These are phyloP conservation scores for Salvia rosmarinus DNA, from an alignment of 257 asterid genomes.

Conservation along the genomic window DNA sequence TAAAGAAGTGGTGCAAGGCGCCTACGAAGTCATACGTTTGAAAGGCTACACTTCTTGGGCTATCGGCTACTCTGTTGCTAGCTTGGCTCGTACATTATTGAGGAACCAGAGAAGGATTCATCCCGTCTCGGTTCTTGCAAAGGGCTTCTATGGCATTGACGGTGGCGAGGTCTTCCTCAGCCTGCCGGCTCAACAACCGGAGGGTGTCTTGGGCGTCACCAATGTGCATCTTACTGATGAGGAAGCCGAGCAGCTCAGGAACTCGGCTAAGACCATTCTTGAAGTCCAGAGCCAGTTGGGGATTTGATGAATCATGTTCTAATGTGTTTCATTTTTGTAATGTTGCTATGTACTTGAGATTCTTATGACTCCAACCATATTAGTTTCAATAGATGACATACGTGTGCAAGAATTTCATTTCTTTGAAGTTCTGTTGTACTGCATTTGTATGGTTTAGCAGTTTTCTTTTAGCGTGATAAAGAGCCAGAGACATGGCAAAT, in stretches of 20 bases:
- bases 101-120: slow-evolving; percentile 83
- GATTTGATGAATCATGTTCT: slow-evolving; percentile 42
- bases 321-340: neutral
- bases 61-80: slow-evolving; percentile 85
- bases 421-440: too few species aligned
- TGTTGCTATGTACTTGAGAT: neutral
- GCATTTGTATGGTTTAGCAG: too few species aligned
- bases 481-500: too few species aligned
- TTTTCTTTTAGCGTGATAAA: too few species aligned
- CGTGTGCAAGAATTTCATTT: neutral
- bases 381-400: neutral
- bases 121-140: slow-evolving; percentile 81
- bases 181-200: slow-evolving; percentile 82
- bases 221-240: slow-evolving; percentile 76
- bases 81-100: slow-evolving; percentile 68
- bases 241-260: slow-evolving; percentile 64
- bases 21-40: slow-evolving; percentile 75
- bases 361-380: neutral
- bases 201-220: slow-evolving; percentile 77
- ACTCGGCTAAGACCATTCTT: slow-evolving; percentile 67
- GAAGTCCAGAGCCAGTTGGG: slow-evolving; percentile 73
- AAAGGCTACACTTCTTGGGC: slow-evolving; percentile 99
- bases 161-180: slow-evolving; percentile 79
- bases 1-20: slow-evolving; percentile 73
- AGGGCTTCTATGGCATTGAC: slow-evolving; percentile 63